These are phyloP conservation scores for Mucor saturninus DNA, from an alignment of 371 early-diverging fungal species.

Conservation along the genomic window DNA sequence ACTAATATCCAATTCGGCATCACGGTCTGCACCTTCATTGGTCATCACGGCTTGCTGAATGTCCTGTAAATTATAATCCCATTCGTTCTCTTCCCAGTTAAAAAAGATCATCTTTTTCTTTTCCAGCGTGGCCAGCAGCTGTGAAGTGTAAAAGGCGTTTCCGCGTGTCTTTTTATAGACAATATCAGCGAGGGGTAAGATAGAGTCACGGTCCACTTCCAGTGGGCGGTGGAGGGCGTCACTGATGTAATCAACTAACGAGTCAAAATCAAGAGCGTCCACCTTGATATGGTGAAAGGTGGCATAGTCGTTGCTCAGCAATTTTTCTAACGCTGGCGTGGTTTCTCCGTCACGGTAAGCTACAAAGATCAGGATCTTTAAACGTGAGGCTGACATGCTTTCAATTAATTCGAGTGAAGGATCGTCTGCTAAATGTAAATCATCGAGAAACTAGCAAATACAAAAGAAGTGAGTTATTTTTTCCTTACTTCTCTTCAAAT, in stretches of 20 bases:
- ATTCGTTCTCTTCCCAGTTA: slow-evolving; percentile 52
- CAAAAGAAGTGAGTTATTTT: not conserved
- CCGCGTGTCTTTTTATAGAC: slow-evolving; percentile 44
- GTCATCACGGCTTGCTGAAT: slow-evolving; percentile 34
- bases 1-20: slow-evolving; percentile 38
- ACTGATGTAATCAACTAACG: slow-evolving; percentile 42
- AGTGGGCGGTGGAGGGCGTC: slow-evolving; percentile 42
- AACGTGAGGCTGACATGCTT: slow-evolving; percentile 36
- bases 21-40: slow-evolving; percentile 17
- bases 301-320: slow-evolving; percentile 35
- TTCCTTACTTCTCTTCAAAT: not conserved
- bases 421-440: slow-evolving; percentile 54
- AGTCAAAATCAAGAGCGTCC: slow-evolving; percentile 39
- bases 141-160: slow-evolving; percentile 48
- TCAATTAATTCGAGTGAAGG: slow-evolving; percentile 47
- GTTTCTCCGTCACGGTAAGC: slow-evolving; percentile 48
- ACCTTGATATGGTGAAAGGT: slow-evolving; percentile 34
- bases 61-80: slow-evolving; percentile 45
- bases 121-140: slow-evolving; percentile 42
- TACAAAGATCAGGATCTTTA: slow-evolving; percentile 39
- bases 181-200: slow-evolving; percentile 41
- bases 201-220: slow-evolving; percentile 25
- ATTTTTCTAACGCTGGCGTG: slow-evolving; percentile 16
- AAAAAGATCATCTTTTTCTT: slow-evolving; percentile 52
- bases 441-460: slow-evolving; percentile 43